Percentiles rank a stretch among this genome's conserved stretches.
Conservation (phyloP, 2,329 filamentous ascomycete genomes). For the Epichloe gansuensis region DNA sequence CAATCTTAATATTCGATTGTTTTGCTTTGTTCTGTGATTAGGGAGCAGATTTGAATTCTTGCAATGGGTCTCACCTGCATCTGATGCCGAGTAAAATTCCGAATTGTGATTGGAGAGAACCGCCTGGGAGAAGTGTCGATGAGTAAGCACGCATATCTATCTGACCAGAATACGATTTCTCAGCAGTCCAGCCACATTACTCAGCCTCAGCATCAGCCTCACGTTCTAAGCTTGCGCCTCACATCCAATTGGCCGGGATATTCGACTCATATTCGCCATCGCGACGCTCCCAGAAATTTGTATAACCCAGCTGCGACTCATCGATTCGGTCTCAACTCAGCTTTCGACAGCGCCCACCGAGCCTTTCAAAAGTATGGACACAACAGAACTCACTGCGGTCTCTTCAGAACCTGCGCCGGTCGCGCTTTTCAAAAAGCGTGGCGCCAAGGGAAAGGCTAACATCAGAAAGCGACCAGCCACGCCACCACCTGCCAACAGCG, state of each 20-base stretch:
- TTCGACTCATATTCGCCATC: neutral
- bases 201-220: neutral
- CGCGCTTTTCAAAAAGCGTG: constrained; percentile 76
- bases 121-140: neutral
- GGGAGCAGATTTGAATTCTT: no score
- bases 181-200: neutral
- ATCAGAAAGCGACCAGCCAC: constrained; percentile 71
- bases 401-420: constrained; percentile 28
- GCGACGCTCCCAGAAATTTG: neutral
- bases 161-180: no score
- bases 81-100: no score
- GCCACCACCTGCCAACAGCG: constrained; percentile 54
- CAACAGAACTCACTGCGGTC: neutral
- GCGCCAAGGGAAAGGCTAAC: constrained; percentile 61
- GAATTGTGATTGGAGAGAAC: no score
- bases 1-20: no score
- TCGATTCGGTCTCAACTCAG: neutral
- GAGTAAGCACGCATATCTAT: neutral
- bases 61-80: no score
- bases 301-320: neutral
- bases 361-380: constrained; percentile 1
- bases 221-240: neutral
- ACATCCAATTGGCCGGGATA: neutral
- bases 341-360: neutral
- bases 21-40: no score